Conservation (phyloP, 2,329 filamentous ascomycete genomes). For the Pyrenophora graminea region DNA sequence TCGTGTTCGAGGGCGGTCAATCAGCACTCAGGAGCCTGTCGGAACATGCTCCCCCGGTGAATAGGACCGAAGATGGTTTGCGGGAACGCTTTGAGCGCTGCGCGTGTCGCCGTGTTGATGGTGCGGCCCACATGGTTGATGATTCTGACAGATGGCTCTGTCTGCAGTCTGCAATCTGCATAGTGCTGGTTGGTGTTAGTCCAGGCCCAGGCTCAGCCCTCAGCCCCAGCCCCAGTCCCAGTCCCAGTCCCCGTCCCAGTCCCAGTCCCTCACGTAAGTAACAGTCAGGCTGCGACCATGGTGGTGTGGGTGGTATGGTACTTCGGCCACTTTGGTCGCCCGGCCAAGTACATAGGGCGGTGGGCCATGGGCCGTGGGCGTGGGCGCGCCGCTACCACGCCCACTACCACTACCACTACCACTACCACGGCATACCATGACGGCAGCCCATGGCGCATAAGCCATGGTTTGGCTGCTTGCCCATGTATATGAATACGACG, state of each 20-base stretch:
- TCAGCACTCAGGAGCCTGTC: not conserved
- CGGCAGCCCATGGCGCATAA: no score
- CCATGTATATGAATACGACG: not conserved
- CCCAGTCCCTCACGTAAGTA: no score
- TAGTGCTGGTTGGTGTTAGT: not conserved
- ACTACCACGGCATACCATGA: not conserved
- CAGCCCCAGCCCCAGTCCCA: not conserved
- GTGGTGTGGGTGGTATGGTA: not conserved
- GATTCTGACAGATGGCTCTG: no score
- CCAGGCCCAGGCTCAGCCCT: not conserved
- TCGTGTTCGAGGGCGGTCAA: conserved; percentile 1
- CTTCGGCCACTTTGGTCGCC: not conserved
- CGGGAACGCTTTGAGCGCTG: conserved; percentile 6
- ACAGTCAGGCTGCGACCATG: no score
- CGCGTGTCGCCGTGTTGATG: not conserved
- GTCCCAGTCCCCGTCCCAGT: no score
- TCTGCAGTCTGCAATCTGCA: no score
- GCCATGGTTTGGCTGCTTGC: not conserved
- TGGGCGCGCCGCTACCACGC: no score
- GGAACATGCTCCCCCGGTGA: not conserved
- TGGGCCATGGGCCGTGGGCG: no score
- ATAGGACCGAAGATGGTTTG: not conserved
- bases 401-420: not conserved
- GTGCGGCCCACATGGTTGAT: not conserved
- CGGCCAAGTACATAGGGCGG: not conserved